Evolutionary conservation across 2,329 filamentous ascomycete genomes (phyloP).

Genomic region (Neonectria faginata): DNA sequence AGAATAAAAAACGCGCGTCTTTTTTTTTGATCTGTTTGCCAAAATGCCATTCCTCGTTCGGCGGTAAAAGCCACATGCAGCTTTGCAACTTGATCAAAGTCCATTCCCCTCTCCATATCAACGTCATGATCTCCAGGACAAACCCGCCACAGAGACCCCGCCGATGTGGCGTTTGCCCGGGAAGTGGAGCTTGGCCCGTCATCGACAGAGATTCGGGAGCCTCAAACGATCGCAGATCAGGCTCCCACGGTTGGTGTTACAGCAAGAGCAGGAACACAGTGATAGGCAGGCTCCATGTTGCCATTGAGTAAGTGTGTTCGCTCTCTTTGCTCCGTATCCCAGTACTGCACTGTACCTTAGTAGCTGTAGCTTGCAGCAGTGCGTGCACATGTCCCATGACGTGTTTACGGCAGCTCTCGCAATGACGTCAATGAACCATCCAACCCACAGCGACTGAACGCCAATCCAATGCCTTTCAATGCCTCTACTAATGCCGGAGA

Average conservation of each 20-base stretch:
- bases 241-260: no score
- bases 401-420: background rate
- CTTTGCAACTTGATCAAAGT: background rate
- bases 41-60: background rate
- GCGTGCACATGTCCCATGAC: background rate
- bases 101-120: background rate
- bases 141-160: background rate
- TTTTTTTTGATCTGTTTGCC: background rate
- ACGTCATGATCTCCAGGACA: slow-evolving; percentile 4
- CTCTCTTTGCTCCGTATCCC: background rate
- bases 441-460: background rate
- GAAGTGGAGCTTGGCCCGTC: slow-evolving; percentile 7
- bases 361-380: background rate
- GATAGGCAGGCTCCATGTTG: background rate
- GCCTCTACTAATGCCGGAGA: background rate
- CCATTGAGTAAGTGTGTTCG: background rate
- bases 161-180: slow-evolving; percentile 1
- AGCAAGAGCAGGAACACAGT: background rate
- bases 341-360: no score
- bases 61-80: background rate
- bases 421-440: slow-evolving; percentile 5
- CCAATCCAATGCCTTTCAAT: no score
- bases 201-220: background rate
- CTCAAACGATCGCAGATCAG: slow-evolving; percentile 1
- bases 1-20: background rate